These are phyloP conservation scores for Obba rivulosa DNA, from an alignment of 768 basidiomycete genomes.

Conservation along the genomic window DNA sequence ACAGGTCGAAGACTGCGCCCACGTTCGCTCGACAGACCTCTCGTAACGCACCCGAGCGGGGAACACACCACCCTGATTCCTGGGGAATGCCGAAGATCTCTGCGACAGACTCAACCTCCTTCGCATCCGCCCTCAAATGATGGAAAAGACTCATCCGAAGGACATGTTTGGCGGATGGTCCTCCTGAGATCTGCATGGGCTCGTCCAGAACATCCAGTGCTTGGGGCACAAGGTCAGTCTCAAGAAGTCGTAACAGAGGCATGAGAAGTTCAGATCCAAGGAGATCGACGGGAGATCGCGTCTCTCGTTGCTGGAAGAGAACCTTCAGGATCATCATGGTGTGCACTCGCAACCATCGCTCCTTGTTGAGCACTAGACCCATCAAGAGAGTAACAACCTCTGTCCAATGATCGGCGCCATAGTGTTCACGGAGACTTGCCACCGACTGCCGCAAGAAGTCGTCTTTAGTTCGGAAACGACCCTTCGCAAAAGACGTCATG, in stretches of 20 bases:
- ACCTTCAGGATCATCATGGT: constrained; percentile 86
- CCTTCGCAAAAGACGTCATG: constrained; percentile 84
- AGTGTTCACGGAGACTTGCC: constrained; percentile 80
- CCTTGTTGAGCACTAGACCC: constrained; percentile 77
- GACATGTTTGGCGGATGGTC: constrained; percentile 78
- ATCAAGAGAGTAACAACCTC: constrained; percentile 83
- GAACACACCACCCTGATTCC: constrained; percentile 84
- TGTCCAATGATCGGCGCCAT: constrained; percentile 67
- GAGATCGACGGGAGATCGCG: constrained; percentile 63
- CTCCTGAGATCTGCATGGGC: constrained; percentile 73
- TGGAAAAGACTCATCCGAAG: constrained; percentile 86
- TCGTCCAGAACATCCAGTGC: constrained; percentile 94
- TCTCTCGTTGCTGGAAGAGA: constrained; percentile 81
- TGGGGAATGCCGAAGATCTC: constrained; percentile 80
- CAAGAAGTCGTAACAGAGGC: constrained; percentile 85
- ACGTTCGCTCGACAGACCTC: constrained; percentile 71
- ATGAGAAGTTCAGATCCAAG: constrained; percentile 85
- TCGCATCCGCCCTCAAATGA: constrained; percentile 35
- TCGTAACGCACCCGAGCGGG: constrained; percentile 56
- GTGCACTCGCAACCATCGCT: constrained; percentile 77
- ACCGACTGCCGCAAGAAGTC: constrained; percentile 92
- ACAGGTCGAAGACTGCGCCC: constrained; percentile 81
- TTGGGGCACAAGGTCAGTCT: constrained; percentile 77
- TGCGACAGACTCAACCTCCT: constrained; percentile 49
- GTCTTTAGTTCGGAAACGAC: constrained; percentile 85